phyloP scores from a whole-genome alignment of 2,329 filamentous ascomycete species.

The Fusarium stilboides region DNA sequence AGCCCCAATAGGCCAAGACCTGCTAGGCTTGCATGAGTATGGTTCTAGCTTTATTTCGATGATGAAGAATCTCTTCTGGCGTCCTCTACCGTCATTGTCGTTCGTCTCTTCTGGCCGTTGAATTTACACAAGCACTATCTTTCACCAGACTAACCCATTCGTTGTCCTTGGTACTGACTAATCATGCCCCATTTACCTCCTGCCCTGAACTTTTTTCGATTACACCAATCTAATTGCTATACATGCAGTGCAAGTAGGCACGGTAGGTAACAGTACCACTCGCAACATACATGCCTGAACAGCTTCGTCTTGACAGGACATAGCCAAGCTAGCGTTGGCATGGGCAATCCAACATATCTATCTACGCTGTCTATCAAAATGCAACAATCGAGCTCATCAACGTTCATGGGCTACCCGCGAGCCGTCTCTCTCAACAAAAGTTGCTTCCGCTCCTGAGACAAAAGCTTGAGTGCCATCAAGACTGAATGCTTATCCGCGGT shows the following conservation, averaged over 20 bases:
- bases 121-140: constrained; percentile 15
- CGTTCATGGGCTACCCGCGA: background rate
- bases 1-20: constrained; percentile 34
- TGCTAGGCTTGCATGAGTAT: constrained; percentile 20
- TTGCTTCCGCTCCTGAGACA: constrained; percentile 29
- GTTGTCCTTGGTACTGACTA: background rate
- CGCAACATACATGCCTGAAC: background rate
- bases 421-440: background rate
- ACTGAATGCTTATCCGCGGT: constrained; percentile 38
- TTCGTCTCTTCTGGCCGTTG: constrained; percentile 3
- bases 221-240: background rate
- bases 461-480: constrained; percentile 8
- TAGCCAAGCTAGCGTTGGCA: background rate
- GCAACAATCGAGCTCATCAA: background rate
- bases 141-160: constrained; percentile 16
- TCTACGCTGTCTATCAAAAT: background rate
- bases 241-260: background rate
- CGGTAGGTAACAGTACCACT: background rate
- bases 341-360: background rate
- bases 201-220: background rate
- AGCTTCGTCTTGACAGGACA: background rate
- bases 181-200: background rate
- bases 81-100: constrained; percentile 25
- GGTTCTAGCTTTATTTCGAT: constrained; percentile 9
- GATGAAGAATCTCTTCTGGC: constrained; percentile 7